Evolutionary conservation across 2,329 filamentous ascomycete species (phyloP).

Genomic region (Fusarium nematophilum): DNA sequence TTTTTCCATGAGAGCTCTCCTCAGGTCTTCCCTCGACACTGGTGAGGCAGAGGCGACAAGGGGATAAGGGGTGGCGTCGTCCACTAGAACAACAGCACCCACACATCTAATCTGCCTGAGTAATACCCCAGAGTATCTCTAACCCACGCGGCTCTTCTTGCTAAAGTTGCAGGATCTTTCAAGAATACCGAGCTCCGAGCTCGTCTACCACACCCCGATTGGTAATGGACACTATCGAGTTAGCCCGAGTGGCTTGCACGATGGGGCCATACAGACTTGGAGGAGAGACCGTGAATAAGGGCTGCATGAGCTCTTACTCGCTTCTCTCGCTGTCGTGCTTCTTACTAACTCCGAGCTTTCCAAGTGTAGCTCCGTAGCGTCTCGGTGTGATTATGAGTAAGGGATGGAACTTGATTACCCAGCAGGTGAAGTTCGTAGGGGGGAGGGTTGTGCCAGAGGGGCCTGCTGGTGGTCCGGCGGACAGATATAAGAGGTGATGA

Average conservation of each 20-base stretch:
- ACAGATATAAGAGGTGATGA: constrained; percentile 29
- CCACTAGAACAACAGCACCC: no score
- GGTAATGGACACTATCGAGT: constrained; percentile 36
- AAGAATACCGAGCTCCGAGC: constrained; percentile 20
- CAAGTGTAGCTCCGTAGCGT: neutral
- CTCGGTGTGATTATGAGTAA: neutral
- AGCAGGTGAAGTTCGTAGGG: constrained; percentile 5
- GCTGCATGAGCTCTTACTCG: no score
- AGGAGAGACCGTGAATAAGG: no score
- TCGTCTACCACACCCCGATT: constrained; percentile 24
- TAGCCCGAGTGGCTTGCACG: constrained; percentile 30
- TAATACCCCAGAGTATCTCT: no score
- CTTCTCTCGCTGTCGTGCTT: neutral
- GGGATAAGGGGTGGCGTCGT: no score
- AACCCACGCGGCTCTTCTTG: no score
- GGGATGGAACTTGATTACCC: constrained; percentile 10
- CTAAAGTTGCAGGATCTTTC: no score
- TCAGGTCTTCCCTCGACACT: no score
- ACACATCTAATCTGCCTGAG: no score
- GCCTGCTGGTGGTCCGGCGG: neutral
- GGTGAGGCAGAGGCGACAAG: no score
- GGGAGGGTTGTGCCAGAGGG: neutral
- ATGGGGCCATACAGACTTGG: neutral
- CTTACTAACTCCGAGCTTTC: constrained; percentile 10
- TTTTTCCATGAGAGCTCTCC: no score